phyloP scores from a whole-genome alignment of 208 protist genomes.

The Acanthamoeba triangularis region DNA sequence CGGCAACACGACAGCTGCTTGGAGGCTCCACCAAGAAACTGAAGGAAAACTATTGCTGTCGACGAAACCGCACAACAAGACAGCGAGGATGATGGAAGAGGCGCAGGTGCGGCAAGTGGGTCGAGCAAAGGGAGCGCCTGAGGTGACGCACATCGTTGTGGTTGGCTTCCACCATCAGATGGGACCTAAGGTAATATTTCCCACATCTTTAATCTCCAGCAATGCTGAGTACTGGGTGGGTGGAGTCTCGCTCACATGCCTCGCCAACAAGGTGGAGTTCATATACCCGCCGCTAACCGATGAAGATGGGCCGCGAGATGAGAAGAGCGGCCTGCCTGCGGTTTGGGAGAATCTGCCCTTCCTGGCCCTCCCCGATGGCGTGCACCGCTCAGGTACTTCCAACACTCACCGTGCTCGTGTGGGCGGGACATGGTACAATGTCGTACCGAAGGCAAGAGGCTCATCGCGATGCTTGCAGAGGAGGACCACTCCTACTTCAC shows the following conservation, averaged over 20 bases:
- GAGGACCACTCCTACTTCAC: slow-evolving; percentile 64
- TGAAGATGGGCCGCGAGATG: background rate
- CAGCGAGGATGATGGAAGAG: background rate
- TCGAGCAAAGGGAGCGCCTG: background rate
- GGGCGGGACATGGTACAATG: background rate
- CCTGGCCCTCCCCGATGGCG: slow-evolving; percentile 64
- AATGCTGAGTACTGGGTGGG: background rate
- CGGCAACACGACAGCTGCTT: background rate
- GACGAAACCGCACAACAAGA: background rate
- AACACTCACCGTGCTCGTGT: background rate
- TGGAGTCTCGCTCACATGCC: background rate
- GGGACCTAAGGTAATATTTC: slow-evolving; percentile 42
- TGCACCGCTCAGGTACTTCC: slow-evolving; percentile 54
- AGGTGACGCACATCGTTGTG: slow-evolving; percentile 65
- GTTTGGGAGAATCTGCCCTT: slow-evolving; percentile 64
- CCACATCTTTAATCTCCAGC: background rate
- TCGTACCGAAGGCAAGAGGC: too few relatives aligned
- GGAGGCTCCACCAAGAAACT: background rate
- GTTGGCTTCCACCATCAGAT: slow-evolving; percentile 62
- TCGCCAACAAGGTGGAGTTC: slow-evolving; percentile 8
- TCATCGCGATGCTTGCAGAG: background rate
- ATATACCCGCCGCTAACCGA: slow-evolving; percentile 5
- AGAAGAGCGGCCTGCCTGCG: slow-evolving; percentile 23
- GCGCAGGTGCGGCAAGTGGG: background rate
- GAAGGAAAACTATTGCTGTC: background rate